Base-by-base conservation (phyloP, 345 rosid genomes). In the Jatropha curcas region DNA sequence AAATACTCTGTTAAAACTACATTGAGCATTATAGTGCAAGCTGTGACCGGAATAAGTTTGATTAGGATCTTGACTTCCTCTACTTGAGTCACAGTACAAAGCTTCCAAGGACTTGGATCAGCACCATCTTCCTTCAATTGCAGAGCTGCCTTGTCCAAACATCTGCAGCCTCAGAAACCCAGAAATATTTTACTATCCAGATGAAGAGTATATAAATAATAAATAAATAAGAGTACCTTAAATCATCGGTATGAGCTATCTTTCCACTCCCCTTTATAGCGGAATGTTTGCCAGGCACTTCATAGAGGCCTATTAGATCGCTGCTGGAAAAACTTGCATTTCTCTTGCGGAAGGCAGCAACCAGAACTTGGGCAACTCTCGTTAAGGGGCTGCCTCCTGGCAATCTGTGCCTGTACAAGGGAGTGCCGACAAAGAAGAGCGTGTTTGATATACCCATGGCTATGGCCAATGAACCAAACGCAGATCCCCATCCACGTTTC, bases 321-420 rank as follows among this genome's bases (percentile, higher is more conserved):
- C 97, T 82, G 80, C 90, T 86, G 7, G 89, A 83, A 63, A 94
- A 94, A 45, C 83, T 72, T 3, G 81, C 81, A 39, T 83, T 82
- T 72, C 92, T 80, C 80, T 90, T 94, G 59, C 82, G 84, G 46
- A 85, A 88, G 43, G 97, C 93, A 2, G 96, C 97, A 13, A 82
- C 91, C 9, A 94, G 84, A 50, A 94, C 97, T 77, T 94, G 96
- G 39, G 94, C 97, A 7, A 94, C 92, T 68, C 98, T 76, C 2
- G 98, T 90, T 72, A 94, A 76, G 33, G 98, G 98, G 83, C 97
- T 94, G 74, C 98, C 96, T 80, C 97, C 97, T 0, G 98, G 98
- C 86, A 93, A 80, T 77, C 97, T 87, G 70, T 93, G 98, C 34
- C 97, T 81, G 82, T 93, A 93, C 65, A 93, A 69, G 69, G 96